These are phyloP conservation scores for Microsporum canis DNA, from an alignment of 2,329 filamentous ascomycete genomes.

Conservation along the genomic window DNA sequence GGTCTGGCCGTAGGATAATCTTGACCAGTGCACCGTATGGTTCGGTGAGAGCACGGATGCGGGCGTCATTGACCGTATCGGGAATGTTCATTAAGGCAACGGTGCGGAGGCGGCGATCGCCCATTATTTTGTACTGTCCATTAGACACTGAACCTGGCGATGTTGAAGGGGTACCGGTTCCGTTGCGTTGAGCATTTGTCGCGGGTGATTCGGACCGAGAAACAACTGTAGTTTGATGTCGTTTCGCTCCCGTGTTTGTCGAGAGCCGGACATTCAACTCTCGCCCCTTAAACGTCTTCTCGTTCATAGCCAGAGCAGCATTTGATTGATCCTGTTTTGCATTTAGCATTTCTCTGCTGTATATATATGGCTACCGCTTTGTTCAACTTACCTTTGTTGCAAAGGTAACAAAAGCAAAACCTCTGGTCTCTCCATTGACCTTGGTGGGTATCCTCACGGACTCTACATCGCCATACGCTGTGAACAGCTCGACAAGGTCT, in stretches of 20 bases:
- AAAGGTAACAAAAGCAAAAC: slow-evolving; percentile 72
- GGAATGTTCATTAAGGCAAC: slow-evolving; percentile 75
- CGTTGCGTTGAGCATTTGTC: slow-evolving; percentile 22
- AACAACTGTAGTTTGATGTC: slow-evolving; percentile 36
- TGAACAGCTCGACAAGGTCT: slow-evolving; percentile 60
- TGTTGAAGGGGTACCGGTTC: slow-evolving; percentile 11
- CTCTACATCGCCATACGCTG: slow-evolving; percentile 63
- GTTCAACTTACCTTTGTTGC: slow-evolving; percentile 45
- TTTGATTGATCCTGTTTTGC: slow-evolving; percentile 47
- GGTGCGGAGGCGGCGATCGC: slow-evolving; percentile 51
- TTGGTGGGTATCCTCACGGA: slow-evolving; percentile 60
- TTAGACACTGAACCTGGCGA: slow-evolving; percentile 25
- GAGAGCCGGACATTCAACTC: slow-evolving; percentile 54
- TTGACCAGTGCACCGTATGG: slow-evolving; percentile 61
- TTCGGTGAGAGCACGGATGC: slow-evolving; percentile 62
- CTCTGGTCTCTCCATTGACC: slow-evolving; percentile 57
- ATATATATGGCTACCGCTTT: background rate
- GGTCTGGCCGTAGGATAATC: slow-evolving; percentile 66
- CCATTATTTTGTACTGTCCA: slow-evolving; percentile 27
- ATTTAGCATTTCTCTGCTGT: slow-evolving; percentile 11
- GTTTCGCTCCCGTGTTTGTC: slow-evolving; percentile 34
- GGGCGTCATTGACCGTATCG: slow-evolving; percentile 82
- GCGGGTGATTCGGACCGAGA: slow-evolving; percentile 29
- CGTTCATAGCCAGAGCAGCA: slow-evolving; percentile 57
- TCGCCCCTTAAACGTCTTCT: slow-evolving; percentile 56